A percentile compares a stretch with the other conserved stretches of the same genome.
phyloP scores from a whole-genome alignment of 352 stramenopile species.

The Globisporangium nodosum region DNA sequence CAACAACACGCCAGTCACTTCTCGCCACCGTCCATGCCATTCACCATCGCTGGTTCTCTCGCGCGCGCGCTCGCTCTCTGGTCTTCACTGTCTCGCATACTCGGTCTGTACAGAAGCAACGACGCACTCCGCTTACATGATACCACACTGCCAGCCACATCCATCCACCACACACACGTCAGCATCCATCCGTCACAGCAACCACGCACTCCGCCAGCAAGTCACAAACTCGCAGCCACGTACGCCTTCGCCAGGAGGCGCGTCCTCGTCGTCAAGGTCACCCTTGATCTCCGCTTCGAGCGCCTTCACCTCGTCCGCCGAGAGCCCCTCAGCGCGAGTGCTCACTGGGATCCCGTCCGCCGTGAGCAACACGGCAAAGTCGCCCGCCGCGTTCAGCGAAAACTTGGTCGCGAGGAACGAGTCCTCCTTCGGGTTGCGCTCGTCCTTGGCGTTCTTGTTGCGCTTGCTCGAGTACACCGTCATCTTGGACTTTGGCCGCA shows the following conservation, averaged over 20 bases:
- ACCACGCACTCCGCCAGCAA: not conserved
- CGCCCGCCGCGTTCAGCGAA: conserved; percentile 58
- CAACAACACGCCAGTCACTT: too few relatives aligned
- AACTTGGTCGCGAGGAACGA: conserved; percentile 81
- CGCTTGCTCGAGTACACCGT: conserved; percentile 77
- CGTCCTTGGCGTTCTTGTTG: conserved; percentile 72
- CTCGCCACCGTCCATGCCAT: too few relatives aligned
- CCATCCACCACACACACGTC: not conserved
- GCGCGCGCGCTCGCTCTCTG: not conserved
- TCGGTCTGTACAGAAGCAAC: conserved; percentile 1
- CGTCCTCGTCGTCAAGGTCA: conserved; percentile 52
- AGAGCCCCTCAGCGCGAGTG: conserved; percentile 53
- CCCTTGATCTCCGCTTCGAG: conserved; percentile 48
- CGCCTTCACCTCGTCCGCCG: conserved; percentile 51
- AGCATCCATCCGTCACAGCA: not conserved
- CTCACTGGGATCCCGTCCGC: conserved; percentile 64
- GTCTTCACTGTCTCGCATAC: not conserved
- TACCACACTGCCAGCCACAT: conserved; percentile 19
- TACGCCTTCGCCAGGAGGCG: conserved; percentile 46
- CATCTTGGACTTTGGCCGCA: conserved; percentile 60
- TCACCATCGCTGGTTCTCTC: not conserved
- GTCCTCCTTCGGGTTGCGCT: conserved; percentile 65
- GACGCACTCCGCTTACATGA: conserved; percentile 24
- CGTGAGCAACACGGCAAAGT: conserved; percentile 62
- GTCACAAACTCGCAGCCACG: conserved; percentile 10